Conservation (phyloP, 2,329 filamentous ascomycete genomes). For the Colletotrichum lini region DNA sequence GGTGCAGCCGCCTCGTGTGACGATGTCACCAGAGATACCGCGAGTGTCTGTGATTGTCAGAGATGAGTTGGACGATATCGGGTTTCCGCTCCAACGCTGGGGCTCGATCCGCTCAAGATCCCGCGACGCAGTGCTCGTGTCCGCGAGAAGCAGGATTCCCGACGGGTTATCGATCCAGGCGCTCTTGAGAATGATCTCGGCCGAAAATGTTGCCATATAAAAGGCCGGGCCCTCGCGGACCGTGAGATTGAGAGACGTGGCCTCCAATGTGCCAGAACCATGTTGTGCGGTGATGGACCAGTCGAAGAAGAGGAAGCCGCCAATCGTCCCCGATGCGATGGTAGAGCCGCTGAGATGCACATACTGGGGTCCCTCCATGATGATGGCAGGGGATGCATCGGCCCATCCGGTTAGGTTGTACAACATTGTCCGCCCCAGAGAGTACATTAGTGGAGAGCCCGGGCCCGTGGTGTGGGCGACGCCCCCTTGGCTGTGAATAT, state of each 20-base stretch:
- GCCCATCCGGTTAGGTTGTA: conserved; percentile 16
- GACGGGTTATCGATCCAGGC: conserved; percentile 10
- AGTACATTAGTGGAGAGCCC: conserved; percentile 24
- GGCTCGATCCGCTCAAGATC: conserved; percentile 19
- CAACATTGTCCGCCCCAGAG: neutral
- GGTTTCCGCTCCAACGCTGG: conserved; percentile 20
- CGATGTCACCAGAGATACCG: neutral
- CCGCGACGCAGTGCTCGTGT: conserved; percentile 13
- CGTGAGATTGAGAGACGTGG: neutral
- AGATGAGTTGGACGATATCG: neutral
- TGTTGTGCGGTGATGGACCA: conserved; percentile 6
- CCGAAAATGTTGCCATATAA: neutral
- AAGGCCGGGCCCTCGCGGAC: conserved; percentile 17
- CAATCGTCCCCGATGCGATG: conserved; percentile 11
- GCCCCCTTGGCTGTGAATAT: conserved; percentile 9
- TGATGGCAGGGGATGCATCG: conserved; percentile 8
- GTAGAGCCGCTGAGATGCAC: neutral
- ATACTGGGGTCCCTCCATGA: conserved; percentile 25
- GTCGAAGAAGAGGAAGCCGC: conserved; percentile 28
- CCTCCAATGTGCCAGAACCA: conserved; percentile 11
- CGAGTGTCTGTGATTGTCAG: conserved; percentile 2
- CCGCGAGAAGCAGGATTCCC: conserved; percentile 6
- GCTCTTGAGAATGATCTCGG: neutral
- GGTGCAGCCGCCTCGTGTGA: conserved; percentile 4
- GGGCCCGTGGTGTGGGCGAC: conserved; percentile 13